Conservation (phyloP, 495 filamentous ascomycete species). For the Neurospora sublineolata region DNA sequence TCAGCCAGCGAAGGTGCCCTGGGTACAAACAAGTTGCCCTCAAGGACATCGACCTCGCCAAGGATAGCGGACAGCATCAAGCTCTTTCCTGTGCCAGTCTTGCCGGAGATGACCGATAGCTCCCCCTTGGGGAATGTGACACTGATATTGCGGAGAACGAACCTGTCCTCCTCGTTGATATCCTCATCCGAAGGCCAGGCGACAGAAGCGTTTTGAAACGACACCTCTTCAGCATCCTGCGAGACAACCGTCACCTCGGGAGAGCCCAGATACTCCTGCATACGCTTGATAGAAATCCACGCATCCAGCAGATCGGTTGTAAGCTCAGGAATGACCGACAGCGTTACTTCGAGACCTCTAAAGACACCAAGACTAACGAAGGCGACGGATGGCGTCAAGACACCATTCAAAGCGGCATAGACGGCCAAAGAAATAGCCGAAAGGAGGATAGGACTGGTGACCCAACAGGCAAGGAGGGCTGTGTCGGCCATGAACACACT, state of each 20-base stretch:
- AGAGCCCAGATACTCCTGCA: conserved; percentile 57
- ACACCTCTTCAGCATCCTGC: conserved; percentile 44
- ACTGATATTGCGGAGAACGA: conserved; percentile 50
- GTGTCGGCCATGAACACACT: conserved; percentile 49
- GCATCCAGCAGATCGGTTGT: conserved; percentile 60
- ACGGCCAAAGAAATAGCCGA: conserved; percentile 58
- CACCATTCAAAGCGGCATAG: conserved; percentile 52
- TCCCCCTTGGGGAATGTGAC: conserved; percentile 54
- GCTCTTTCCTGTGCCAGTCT: conserved; percentile 59
- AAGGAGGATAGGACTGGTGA: conserved; percentile 61
- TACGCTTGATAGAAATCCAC: conserved; percentile 60
- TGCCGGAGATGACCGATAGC: conserved; percentile 60
- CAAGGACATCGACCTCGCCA: conserved; percentile 50
- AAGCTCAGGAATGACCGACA: conserved; percentile 63
- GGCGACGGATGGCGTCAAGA: conserved; percentile 60
- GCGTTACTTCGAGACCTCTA: conserved; percentile 53
- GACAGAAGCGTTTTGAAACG: conserved; percentile 57
- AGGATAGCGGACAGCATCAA: conserved; percentile 53
- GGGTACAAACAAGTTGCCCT: conserved; percentile 42
- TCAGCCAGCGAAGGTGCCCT: conserved; percentile 30
- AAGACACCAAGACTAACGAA: conserved; percentile 75
- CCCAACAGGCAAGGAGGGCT: conserved; percentile 54
- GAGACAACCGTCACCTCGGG: conserved; percentile 53
- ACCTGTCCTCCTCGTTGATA: conserved; percentile 42
- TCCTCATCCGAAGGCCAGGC: conserved; percentile 60